Evolutionary conservation across 768 basidiomycete species (phyloP).

Genomic region (Rhizopogon vesiculosus): DNA sequence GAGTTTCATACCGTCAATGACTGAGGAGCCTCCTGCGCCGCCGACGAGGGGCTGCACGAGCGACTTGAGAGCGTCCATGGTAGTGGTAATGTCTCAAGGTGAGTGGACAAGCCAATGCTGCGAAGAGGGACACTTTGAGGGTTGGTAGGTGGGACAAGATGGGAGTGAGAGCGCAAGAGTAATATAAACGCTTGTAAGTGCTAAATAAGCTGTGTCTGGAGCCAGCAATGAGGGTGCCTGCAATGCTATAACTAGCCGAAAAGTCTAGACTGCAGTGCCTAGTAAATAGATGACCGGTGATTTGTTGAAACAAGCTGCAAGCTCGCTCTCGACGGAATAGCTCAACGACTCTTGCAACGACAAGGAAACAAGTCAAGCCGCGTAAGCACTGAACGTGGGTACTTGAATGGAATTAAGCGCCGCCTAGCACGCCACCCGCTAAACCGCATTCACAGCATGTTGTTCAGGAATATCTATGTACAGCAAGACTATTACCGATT

Average conservation of each 20-base stretch:
- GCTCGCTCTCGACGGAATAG: background rate
- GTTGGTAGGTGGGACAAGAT: slow-evolving; percentile 16
- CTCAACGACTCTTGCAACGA: slow-evolving; percentile 4
- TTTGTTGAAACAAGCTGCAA: background rate
- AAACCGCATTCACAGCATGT: slow-evolving; percentile 11
- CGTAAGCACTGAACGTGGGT: slow-evolving; percentile 28
- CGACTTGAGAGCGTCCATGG: slow-evolving; percentile 79
- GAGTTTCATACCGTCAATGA: slow-evolving; percentile 87
- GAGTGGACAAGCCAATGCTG: slow-evolving; percentile 36
- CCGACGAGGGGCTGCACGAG: slow-evolving; percentile 78
- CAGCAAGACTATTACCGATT: background rate
- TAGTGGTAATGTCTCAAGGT: slow-evolving; percentile 14
- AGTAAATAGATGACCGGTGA: background rate
- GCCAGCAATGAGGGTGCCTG: background rate
- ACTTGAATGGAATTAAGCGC: slow-evolving; percentile 16
- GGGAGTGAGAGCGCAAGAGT: slow-evolving; percentile 15
- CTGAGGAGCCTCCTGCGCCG: slow-evolving; percentile 67
- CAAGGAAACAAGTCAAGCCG: slow-evolving; percentile 31
- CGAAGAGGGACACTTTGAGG: slow-evolving; percentile 11
- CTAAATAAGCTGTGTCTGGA: slow-evolving; percentile 21
- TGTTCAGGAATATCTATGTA: background rate
- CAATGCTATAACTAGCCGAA: background rate
- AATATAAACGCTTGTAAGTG: slow-evolving; percentile 8
- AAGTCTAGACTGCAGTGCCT: background rate
- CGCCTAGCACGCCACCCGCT: slow-evolving; percentile 24